Conservation (phyloP, 192 early-diverging fungal genomes). For the Backusella circina region DNA sequence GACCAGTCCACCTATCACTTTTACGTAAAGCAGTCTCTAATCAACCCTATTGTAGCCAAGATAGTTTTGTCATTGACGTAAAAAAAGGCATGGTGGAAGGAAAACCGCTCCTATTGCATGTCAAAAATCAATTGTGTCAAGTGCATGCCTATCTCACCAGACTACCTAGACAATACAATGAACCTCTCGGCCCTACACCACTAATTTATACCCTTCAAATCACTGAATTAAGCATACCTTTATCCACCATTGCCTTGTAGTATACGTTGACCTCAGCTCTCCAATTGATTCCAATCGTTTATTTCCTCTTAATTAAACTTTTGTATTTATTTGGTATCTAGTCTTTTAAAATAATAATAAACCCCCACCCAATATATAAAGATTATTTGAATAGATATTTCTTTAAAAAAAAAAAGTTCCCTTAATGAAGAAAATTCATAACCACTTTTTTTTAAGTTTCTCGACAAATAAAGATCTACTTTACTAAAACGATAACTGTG, state of each 20-base stretch:
- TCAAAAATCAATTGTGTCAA: slow-evolving; percentile 14
- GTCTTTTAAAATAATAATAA: background rate
- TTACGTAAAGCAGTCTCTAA: background rate
- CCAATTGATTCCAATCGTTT: background rate
- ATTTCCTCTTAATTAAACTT: background rate
- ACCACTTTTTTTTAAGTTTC: background rate
- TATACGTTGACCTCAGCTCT: background rate
- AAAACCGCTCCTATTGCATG: slow-evolving; percentile 11
- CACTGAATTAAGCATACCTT: slow-evolving; percentile 20
- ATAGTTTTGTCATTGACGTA: slow-evolving; percentile 18
- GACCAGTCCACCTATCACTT: slow-evolving; percentile 25
- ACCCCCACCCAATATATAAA: no score
- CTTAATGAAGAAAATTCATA: background rate
- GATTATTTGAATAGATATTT: no score
- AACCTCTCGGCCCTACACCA: slow-evolving; percentile 7
- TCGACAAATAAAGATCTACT: background rate
- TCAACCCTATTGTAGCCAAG: background rate
- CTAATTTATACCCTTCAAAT: slow-evolving; percentile 28
- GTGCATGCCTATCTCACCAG: slow-evolving; percentile 19
- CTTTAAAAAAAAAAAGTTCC: no score
- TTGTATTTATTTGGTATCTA: background rate
- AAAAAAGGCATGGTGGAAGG: slow-evolving; percentile 24
- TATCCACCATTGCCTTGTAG: slow-evolving; percentile 25
- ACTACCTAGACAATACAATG: background rate
- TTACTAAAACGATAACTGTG: background rate